Evolutionary conservation across 495 filamentous ascomycete genomes (phyloP).

Genomic region (Penicillium pancosmium): DNA sequence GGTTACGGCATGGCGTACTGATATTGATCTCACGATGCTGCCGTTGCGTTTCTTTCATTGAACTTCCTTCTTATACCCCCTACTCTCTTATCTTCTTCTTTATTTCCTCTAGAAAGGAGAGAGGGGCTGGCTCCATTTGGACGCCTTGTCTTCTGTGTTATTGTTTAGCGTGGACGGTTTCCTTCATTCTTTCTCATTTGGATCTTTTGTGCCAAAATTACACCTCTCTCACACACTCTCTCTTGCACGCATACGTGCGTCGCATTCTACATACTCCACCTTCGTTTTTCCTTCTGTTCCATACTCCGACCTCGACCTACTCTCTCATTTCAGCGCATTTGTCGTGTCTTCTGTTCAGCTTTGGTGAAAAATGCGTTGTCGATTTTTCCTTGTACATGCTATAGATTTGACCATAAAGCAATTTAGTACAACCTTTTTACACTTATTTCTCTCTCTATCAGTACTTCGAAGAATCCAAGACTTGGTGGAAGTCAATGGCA

Average conservation of each 20-base stretch:
- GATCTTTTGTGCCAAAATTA: constrained; percentile 8
- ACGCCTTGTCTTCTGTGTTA: constrained; percentile 13
- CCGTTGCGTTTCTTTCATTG: constrained; percentile 12
- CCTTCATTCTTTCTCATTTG: constrained; percentile 10
- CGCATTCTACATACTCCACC: constrained; percentile 8
- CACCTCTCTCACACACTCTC: constrained; percentile 1
- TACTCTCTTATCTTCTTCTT: constrained; percentile 8
- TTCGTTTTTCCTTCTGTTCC: constrained; percentile 9
- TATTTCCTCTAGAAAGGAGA: not conserved
- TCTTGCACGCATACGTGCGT: not conserved
- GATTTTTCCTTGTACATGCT: constrained; percentile 12
- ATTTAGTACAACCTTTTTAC: constrained; percentile 3
- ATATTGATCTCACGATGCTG: constrained; percentile 18
- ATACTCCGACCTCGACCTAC: constrained; percentile 1
- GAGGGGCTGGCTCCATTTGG: constrained; percentile 3
- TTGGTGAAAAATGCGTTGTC: constrained; percentile 12
- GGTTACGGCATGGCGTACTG: constrained; percentile 45
- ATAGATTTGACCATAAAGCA: constrained; percentile 16
- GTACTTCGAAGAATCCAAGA: too few species aligned
- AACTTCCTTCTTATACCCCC: constrained; percentile 8
- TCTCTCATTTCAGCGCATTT: constrained; percentile 14
- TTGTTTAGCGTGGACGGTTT: constrained; percentile 19
- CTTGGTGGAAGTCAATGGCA: too few species aligned
- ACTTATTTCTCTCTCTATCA: not conserved
- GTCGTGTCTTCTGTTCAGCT: constrained; percentile 8